phyloP scores from a whole-genome alignment of 1,139 yeast species.

The Candida frijolesensis region DNA sequence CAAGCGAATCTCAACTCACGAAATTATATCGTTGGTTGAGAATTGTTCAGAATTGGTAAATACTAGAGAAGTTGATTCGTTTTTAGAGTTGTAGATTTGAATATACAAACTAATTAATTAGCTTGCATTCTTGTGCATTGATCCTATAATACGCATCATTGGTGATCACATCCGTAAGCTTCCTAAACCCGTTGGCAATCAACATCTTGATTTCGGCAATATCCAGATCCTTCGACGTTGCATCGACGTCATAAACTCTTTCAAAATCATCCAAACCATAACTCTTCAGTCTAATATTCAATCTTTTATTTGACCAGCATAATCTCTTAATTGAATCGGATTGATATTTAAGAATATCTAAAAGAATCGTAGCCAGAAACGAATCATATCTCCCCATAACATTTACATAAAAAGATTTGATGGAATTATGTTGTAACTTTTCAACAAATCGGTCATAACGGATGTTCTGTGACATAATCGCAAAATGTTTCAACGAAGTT shows the following conservation, averaged over 20 bases:
- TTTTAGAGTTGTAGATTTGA: too few species aligned
- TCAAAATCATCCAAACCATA: slow-evolving; percentile 12
- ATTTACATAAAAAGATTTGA: slow-evolving; percentile 9
- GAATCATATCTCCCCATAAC: slow-evolving; percentile 11
- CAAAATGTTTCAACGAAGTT: slow-evolving; percentile 5
- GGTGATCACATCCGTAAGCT: slow-evolving; percentile 7
- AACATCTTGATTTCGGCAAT: slow-evolving; percentile 8
- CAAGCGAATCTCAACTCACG: neutral
- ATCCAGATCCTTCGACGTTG: slow-evolving; percentile 8
- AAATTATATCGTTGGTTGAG: too few species aligned
- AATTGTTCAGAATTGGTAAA: too few species aligned
- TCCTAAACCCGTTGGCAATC: slow-evolving; percentile 3
- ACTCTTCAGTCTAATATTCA: slow-evolving; percentile 4
- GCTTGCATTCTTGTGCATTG: neutral
- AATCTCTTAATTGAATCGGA: slow-evolving; percentile 5
- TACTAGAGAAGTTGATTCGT: too few species aligned
- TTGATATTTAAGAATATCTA: slow-evolving; percentile 10
- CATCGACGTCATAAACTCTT: slow-evolving; percentile 5
- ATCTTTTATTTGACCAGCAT: slow-evolving; percentile 10
- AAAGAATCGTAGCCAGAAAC: slow-evolving; percentile 7
- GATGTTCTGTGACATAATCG: slow-evolving; percentile 9
- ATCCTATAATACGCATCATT: slow-evolving; percentile 9
- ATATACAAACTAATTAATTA: slow-evolving; percentile 1
- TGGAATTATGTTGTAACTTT: neutral
- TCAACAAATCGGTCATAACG: slow-evolving; percentile 8